Evolutionary conservation across 2,329 filamentous ascomycete species (phyloP), one percentile per base, ranked within the genome.

Genomic region (Sporothrix luriei): DNA sequence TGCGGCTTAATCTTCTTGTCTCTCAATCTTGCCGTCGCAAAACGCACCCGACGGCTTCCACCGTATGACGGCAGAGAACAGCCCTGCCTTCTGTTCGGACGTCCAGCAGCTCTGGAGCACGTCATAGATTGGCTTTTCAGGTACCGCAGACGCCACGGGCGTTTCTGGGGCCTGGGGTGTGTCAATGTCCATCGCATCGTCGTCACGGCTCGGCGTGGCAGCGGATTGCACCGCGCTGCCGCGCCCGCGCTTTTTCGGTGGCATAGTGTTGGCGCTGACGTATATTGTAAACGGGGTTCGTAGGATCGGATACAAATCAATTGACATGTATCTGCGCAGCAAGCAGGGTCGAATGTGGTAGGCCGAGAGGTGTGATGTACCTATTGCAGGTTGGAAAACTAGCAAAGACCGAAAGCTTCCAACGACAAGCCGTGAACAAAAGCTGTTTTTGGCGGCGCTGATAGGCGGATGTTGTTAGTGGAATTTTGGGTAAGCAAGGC

Each of bases 61-160:
- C 77, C 90, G 87, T 73, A 98, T 94, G 74, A 98, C 90, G 67
- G 90, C 93, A 78, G 97, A 97, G 81, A 97, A 93, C 0, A 99
- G 84, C 52, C 93, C 94, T 0, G 92, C 93, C 74, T 97, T 91
- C 79, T 99, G 95, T 76, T 97, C 94, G 76, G 97, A 94, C 4
- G 93, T 97, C 95, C 95, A 99, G 33, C 90, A 87, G 73, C 94
- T 92, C 69, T 88, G 86, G 64, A 80, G 78, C 73, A 80, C 79
- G 38, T 78, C 69, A 16, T 40, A 43, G 0, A 4, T 26, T 2
- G 33, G 21, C 19, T 72, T 54, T 4, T 46, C 65, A 0, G 69
- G 43, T 3, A 13, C 80, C 4, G 66, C 46, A 3, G 68, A 7
- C 80, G 74, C 82, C 5, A 74, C 81, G 3, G 80, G 78, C 3